Evolutionary conservation across 176 grass and related monocot species (phyloP).

Genomic region (Triticum timopheevii): DNA sequence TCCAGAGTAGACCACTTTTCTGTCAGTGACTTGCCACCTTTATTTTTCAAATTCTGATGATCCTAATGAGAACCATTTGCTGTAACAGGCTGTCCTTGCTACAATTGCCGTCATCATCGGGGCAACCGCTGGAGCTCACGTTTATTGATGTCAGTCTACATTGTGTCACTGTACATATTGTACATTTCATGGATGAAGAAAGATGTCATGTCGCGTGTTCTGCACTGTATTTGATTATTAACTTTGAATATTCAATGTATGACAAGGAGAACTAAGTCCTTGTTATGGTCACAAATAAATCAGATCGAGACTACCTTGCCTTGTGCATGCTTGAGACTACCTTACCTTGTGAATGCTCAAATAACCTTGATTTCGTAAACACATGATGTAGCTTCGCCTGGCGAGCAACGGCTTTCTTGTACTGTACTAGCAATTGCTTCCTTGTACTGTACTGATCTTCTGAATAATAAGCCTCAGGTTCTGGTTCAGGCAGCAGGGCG

Average conservation of each 20-base stretch:
- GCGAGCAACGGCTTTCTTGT: too few species aligned
- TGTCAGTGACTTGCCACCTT: background rate
- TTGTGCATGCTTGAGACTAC: background rate
- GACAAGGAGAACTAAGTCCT: background rate
- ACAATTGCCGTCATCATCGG: constrained; percentile 65
- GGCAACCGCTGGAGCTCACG: constrained; percentile 52
- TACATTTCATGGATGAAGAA: constrained; percentile 17
- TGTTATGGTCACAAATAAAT: constrained; percentile 39
- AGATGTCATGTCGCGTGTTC: background rate
- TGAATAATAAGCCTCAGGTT: background rate
- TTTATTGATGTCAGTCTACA: constrained; percentile 36
- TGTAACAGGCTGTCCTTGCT: constrained; percentile 62
- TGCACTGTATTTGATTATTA: constrained; percentile 15
- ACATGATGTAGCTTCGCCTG: background rate
- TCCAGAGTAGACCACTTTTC: background rate
- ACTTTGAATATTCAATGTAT: constrained; percentile 14
- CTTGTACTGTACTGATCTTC: background rate
- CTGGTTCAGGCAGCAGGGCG: background rate
- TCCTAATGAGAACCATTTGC: constrained; percentile 24
- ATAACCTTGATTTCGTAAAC: background rate
- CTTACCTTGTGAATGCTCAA: background rate
- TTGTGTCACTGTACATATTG: constrained; percentile 45
- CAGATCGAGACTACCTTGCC: background rate
- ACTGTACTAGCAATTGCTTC: background rate
- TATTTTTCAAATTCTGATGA: background rate